phyloP scores from a whole-genome alignment of 2,329 filamentous ascomycete genomes.

The Xylariaceae sp. region DNA sequence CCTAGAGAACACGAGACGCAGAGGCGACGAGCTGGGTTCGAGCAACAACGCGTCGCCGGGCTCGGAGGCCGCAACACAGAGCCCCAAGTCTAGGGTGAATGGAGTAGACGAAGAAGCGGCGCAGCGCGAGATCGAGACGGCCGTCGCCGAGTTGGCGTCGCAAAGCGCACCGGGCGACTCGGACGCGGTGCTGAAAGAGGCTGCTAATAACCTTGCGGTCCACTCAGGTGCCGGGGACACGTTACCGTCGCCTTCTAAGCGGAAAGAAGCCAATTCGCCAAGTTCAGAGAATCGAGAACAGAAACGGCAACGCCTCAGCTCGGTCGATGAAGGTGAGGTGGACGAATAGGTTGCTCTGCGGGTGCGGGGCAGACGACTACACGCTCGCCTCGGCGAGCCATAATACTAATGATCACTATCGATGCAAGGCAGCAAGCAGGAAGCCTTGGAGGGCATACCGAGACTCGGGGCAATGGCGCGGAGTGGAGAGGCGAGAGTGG shows the following conservation, averaged over 20 bases:
- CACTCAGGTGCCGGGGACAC: constrained; percentile 32
- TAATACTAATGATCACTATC: too few species aligned
- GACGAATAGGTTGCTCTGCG: constrained; percentile 23
- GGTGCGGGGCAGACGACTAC: neutral
- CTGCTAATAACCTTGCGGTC: constrained; percentile 29
- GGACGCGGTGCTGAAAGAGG: constrained; percentile 31
- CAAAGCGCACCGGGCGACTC: constrained; percentile 33
- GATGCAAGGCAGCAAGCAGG: too few species aligned
- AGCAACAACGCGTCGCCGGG: constrained; percentile 50
- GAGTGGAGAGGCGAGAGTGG: too few species aligned
- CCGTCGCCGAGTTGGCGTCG: constrained; percentile 34
- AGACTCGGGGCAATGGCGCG: too few species aligned
- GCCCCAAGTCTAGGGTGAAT: constrained; percentile 42
- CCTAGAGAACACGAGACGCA: constrained; percentile 54
- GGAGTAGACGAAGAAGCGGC: constrained; percentile 37
- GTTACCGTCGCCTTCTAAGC: constrained; percentile 40
- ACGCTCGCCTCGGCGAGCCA: too few species aligned
- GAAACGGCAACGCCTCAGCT: constrained; percentile 43
- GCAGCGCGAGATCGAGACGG: constrained; percentile 26
- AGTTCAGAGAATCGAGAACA: constrained; percentile 38
- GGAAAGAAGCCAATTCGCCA: constrained; percentile 39
- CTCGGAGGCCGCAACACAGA: constrained; percentile 48
- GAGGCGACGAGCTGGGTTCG: constrained; percentile 42
- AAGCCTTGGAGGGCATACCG: too few species aligned
- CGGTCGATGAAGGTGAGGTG: constrained; percentile 49